These are phyloP conservation scores for Pyrenula massariospora DNA, from an alignment of 495 filamentous ascomycete genomes.

Conservation along the genomic window DNA sequence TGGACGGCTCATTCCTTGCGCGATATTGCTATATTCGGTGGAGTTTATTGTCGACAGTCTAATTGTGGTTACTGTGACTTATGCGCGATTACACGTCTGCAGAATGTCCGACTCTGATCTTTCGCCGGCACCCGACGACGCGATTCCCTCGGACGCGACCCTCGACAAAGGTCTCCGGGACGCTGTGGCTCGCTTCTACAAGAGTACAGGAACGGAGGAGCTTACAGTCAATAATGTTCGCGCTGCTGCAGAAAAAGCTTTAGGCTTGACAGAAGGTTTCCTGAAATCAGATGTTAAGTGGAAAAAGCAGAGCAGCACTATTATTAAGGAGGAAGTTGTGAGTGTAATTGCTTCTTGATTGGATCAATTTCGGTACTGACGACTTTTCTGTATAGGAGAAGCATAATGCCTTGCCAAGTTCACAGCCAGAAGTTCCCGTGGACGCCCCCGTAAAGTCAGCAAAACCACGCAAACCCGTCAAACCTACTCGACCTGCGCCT, in stretches of 20 bases:
- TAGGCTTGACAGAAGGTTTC: constrained; percentile 56
- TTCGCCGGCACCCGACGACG: constrained; percentile 3
- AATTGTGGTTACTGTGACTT: no score
- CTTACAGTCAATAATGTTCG: constrained; percentile 71
- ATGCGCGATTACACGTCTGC: no score
- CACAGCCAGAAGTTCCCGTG: background rate
- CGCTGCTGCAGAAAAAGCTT: constrained; percentile 48
- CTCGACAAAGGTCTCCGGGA: constrained; percentile 47
- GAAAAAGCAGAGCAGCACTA: constrained; percentile 61
- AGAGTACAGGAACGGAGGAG: constrained; percentile 43
- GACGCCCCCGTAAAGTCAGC: background rate
- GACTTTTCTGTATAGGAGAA: background rate
- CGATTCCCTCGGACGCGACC: constrained; percentile 18
- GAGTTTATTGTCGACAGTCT: no score
- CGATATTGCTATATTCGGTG: no score
- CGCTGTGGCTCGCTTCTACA: constrained; percentile 45
- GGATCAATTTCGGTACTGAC: no score
- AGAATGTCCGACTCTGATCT: constrained; percentile 16
- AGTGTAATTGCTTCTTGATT: no score
- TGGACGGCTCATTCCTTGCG: no score
- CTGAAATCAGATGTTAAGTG: constrained; percentile 53
- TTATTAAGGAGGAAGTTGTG: constrained; percentile 65
- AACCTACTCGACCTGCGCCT: constrained; percentile 19
- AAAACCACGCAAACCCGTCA: constrained; percentile 14
- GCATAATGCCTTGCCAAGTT: background rate